Evolutionary conservation across 2,329 filamentous ascomycete species (phyloP).

Genomic region (Colletotrichum neosansevieriae): DNA sequence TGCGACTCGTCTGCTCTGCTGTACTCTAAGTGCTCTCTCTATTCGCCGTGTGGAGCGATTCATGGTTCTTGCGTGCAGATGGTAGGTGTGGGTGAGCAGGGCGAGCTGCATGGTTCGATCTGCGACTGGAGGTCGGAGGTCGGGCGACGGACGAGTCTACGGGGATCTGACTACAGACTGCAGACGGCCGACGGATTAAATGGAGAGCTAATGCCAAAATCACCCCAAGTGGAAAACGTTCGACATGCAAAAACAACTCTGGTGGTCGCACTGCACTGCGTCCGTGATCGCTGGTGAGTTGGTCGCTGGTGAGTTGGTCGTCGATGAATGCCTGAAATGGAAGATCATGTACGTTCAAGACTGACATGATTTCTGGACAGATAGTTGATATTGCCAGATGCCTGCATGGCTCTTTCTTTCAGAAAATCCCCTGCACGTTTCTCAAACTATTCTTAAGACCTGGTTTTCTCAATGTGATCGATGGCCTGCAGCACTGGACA

Average conservation of each 20-base stretch:
- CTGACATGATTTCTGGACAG: too few species aligned
- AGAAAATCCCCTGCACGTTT: too few species aligned
- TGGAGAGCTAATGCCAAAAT: not conserved
- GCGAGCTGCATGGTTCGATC: conserved; percentile 33
- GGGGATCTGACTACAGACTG: not conserved
- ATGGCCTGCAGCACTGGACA: too few species aligned
- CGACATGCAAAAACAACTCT: not conserved
- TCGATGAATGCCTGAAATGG: too few species aligned
- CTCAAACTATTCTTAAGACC: too few species aligned
- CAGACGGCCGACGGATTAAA: not conserved
- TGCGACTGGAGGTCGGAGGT: conserved; percentile 19
- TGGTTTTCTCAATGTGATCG: too few species aligned
- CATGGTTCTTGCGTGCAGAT: conserved; percentile 23
- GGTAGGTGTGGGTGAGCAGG: conserved; percentile 1
- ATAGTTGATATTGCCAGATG: too few species aligned
- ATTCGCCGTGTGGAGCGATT: conserved; percentile 21
- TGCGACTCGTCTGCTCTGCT: conserved; percentile 20
- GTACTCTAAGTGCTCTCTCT: not conserved
- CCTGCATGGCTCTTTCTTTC: too few species aligned
- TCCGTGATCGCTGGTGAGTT: not conserved
- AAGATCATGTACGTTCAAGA: too few species aligned
- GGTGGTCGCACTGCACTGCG: not conserved
- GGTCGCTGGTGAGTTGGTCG: not conserved
- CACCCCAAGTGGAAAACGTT: not conserved
- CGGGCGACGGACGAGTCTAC: not conserved